Base-by-base conservation (phyloP, 441 rosid species). In the Bocquillonia castaneifolia region DNA sequence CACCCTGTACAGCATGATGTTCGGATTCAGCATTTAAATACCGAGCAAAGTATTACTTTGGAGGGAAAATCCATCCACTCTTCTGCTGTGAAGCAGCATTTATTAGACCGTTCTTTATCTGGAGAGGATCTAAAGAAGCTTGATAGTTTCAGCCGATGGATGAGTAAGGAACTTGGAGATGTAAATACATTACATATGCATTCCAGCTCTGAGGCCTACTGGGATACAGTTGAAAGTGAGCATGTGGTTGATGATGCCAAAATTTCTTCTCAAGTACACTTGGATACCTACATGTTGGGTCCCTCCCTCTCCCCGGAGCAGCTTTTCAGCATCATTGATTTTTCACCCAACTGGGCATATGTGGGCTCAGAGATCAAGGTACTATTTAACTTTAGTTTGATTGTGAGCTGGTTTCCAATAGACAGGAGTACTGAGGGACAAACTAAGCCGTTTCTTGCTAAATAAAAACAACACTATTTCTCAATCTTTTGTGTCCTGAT, bases 111-210 rank as follows among this genome's bases (percentile, higher is more conserved):
- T 63, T 72, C 87, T 68, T 54, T 78, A 58, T 73, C 80, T 12
- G 89, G 79, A 69, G 88, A 81, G 63, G 88, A 88, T 75, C 72
- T 86, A 72, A 83, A 88, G 83, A 93, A 93, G 81, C 82, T 83
- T 75, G 98, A 93, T 72, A 93, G 98, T 78, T 93, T 93, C 82
- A 84, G 81, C 71, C 84, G 92, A 56, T 93, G 98, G 98, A 86
- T 88, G 94, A 88, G 88, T 77, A 91, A 81, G 74, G 97, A 91
- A 81, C 89, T 93, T 70, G 97, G 86, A 72, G 97, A 93, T 76
- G 97, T 88, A 58, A 82, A 79, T 42, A 91, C 84, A 70, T 77
- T 85, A 20, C 83, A 64, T 72, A 64, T 77, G 65, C 85, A 81
- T 28, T 78, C 96, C 63, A 82, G 76, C 78, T 78, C 85, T 15